Conservation (phyloP, 2,329 filamentous ascomycete species). For the Alternaria triticina region DNA sequence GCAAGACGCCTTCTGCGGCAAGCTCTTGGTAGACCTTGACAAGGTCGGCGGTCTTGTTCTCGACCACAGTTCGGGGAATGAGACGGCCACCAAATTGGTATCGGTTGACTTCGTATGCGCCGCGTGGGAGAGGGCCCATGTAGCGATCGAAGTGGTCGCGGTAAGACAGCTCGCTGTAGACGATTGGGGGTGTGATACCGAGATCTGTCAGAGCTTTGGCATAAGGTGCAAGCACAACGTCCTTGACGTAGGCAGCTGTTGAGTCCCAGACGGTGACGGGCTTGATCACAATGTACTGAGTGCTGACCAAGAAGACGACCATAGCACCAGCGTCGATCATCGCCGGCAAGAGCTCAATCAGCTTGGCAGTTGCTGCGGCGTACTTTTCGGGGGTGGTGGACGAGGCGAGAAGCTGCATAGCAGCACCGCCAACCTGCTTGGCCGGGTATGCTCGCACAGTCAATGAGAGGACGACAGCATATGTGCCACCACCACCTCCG, state of each 20-base stretch:
- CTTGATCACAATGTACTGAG: constrained; percentile 15
- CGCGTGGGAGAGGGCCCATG: constrained; percentile 35
- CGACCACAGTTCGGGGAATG: constrained; percentile 23
- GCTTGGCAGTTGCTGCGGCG: constrained; percentile 15
- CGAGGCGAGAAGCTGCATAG: constrained; percentile 25
- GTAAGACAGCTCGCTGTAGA: constrained; percentile 29
- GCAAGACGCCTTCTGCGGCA: constrained; percentile 18
- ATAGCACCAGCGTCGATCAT: constrained; percentile 30
- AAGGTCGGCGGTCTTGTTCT: constrained; percentile 22
- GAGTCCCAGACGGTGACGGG: constrained; percentile 10
- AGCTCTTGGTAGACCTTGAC: constrained; percentile 21
- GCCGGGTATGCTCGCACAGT: constrained; percentile 37
- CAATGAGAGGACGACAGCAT: constrained; percentile 37
- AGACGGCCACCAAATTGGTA: constrained; percentile 31
- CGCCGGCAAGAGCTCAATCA: constrained; percentile 22
- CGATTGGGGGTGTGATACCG: constrained; percentile 26
- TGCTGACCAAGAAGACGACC: constrained; percentile 22
- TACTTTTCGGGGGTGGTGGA: constrained; percentile 23
- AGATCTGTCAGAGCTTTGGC: constrained; percentile 21
- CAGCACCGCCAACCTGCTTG: constrained; percentile 27
- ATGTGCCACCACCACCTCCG: constrained; percentile 42
- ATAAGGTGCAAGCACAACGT: constrained; percentile 32
- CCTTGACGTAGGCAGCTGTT: constrained; percentile 20
- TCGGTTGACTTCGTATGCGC: constrained; percentile 22
- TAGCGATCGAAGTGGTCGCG: constrained; percentile 32